Percentiles rank a stretch among this genome's conserved stretches.
phyloP scores from a whole-genome alignment of 2,329 filamentous ascomycete species.

The Pyrenochaeta sp. region DNA sequence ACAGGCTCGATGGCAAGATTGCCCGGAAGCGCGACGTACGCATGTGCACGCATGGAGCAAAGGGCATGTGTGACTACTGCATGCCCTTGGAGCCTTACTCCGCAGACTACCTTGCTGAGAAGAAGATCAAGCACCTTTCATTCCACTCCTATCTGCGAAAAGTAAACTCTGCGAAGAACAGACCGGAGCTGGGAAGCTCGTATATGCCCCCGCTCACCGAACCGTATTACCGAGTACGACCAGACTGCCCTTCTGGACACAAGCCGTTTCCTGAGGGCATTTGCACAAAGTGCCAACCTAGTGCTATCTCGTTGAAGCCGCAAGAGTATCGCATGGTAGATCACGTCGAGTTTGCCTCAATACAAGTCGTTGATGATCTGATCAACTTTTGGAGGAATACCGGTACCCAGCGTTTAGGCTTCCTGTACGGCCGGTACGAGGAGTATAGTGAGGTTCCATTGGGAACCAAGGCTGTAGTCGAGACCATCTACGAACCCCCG shows the following conservation, averaged over 20 bases:
- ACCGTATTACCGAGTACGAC: slow-evolving; percentile 88
- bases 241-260: slow-evolving; percentile 91
- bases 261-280: slow-evolving; percentile 95
- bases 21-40: slow-evolving; percentile 74
- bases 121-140: slow-evolving; percentile 98
- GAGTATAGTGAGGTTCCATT: slow-evolving; percentile 93
- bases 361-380: slow-evolving; percentile 85
- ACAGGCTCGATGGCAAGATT: slow-evolving; percentile 91
- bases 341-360: slow-evolving; percentile 93
- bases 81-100: slow-evolving; percentile 96
- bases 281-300: slow-evolving; percentile 97
- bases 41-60: slow-evolving; percentile 95
- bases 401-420: slow-evolving; percentile 84
- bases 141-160: slow-evolving; percentile 96
- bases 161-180: slow-evolving; percentile 95
- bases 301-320: slow-evolving; percentile 92
- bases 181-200: slow-evolving; percentile 89
- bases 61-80: slow-evolving; percentile 99
- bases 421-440: slow-evolving; percentile 87
- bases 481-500: slow-evolving; percentile 96
- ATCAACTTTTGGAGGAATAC: slow-evolving; percentile 91
- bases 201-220: slow-evolving; percentile 96
- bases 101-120: slow-evolving; percentile 85
- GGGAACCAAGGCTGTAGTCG: slow-evolving; percentile 92
- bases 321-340: slow-evolving; percentile 97